A percentile compares a stretch with the other conserved stretches of the same genome.
These are phyloP conservation scores for Leccinum arenicola DNA, from an alignment of 768 basidiomycete genomes.

Conservation along the genomic window DNA sequence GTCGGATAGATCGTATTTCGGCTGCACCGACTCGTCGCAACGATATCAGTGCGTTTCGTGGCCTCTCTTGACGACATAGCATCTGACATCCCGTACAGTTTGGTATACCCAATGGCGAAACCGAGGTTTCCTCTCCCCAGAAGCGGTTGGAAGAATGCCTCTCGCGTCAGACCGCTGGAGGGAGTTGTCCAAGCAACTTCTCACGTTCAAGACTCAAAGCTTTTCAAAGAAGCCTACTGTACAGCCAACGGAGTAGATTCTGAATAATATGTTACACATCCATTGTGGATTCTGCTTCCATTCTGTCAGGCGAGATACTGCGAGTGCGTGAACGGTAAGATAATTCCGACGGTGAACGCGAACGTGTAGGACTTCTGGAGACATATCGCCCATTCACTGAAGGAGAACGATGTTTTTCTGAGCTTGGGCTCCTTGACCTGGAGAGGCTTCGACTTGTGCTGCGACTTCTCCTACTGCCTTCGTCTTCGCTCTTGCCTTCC, in stretches of 20 bases:
- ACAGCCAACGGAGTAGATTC: constrained; percentile 21
- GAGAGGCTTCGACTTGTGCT: constrained; percentile 30
- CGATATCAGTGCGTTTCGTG: constrained; percentile 66
- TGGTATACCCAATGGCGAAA: constrained; percentile 78
- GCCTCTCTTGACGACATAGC: constrained; percentile 1
- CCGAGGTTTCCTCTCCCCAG: constrained; percentile 69
- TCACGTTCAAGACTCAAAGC: constrained; percentile 43
- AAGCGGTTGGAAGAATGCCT: constrained; percentile 57
- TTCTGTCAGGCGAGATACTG: constrained; percentile 57
- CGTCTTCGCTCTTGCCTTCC: constrained; percentile 64
- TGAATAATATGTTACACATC: constrained; percentile 14
- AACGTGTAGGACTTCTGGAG: constrained; percentile 59
- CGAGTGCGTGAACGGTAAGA: constrained; percentile 53
- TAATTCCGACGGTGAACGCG: constrained; percentile 40
- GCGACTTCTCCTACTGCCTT: constrained; percentile 41
- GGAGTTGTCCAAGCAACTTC: constrained; percentile 58
- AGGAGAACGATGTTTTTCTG: constrained; percentile 30
- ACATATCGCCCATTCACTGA: constrained; percentile 56
- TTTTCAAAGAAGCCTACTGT: constrained; percentile 27
- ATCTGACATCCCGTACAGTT: constrained; percentile 38
- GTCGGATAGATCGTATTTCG: constrained; percentile 61
- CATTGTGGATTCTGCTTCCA: constrained; percentile 37
- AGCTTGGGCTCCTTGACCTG: constrained; percentile 26
- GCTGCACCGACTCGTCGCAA: constrained; percentile 84
- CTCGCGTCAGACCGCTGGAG: constrained; percentile 72